Percentiles rank a stretch among this genome's conserved stretches.
Conservation (phyloP, 2,329 filamentous ascomycete genomes). For the Sporothrix brunneoviolacea region DNA sequence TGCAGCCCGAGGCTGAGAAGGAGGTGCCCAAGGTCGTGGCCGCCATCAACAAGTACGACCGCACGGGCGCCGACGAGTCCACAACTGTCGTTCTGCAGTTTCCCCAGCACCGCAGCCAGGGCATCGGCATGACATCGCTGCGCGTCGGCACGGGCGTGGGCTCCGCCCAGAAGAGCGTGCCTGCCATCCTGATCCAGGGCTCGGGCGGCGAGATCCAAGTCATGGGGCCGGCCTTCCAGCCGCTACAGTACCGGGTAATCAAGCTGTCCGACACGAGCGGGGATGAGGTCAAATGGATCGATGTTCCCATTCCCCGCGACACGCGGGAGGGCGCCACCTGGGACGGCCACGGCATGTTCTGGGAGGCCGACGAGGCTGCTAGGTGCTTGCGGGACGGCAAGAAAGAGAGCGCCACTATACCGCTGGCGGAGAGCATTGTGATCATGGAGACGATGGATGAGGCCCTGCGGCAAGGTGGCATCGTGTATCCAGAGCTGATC, state of each 20-base stretch:
- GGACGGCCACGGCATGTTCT: conserved; percentile 75
- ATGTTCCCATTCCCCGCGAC: conserved; percentile 48
- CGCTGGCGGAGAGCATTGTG: conserved; percentile 68
- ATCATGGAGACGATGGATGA: conserved; percentile 72
- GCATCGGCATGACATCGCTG: conserved; percentile 62
- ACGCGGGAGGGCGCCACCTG: conserved; percentile 27
- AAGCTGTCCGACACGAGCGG: conserved; percentile 31
- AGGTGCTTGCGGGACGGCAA: conserved; percentile 61
- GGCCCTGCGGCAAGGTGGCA: conserved; percentile 45
- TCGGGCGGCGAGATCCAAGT: conserved; percentile 78
- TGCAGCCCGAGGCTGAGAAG: conserved; percentile 52
- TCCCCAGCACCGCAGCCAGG: conserved; percentile 61
- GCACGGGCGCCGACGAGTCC: conserved; percentile 68
- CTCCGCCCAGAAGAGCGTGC: conserved; percentile 43
- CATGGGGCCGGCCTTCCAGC: conserved; percentile 62
- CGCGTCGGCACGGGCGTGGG: conserved; percentile 55
- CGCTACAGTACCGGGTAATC: conserved; percentile 59
- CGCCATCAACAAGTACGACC: conserved; percentile 60
- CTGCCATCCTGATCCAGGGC: conserved; percentile 73
- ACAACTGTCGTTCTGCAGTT: conserved; percentile 75
- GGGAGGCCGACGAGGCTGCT: conserved; percentile 39
- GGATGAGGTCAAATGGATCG: conserved; percentile 37
- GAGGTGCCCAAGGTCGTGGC: conserved; percentile 62
- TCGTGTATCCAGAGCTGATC: conserved; percentile 50
- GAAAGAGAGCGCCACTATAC: conserved; percentile 65